Percentiles rank a stretch among this genome's conserved stretches.
These are phyloP conservation scores for Cutaneotrichosporon sp. DNA, from an alignment of 1,284 basidiomycete genomes.

Conservation along the genomic window DNA sequence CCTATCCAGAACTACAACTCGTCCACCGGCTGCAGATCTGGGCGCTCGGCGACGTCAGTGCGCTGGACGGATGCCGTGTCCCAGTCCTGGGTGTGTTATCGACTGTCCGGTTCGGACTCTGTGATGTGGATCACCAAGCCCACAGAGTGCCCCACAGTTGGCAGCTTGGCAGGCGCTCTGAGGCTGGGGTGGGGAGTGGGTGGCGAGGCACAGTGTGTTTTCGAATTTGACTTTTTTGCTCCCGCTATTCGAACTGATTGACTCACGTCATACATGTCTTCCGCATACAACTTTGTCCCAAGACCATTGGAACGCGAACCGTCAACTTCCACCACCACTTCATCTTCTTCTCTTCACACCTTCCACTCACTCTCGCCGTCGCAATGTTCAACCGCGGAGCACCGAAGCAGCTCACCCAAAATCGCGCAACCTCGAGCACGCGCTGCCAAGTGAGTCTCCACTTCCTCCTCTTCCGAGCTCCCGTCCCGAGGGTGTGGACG, in stretches of 20 bases:
- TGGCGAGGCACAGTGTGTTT: too few relatives aligned
- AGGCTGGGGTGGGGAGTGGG: too few relatives aligned
- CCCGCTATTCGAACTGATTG: neutral
- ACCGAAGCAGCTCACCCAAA: conserved; percentile 43
- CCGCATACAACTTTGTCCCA: neutral
- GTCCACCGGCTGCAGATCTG: too few relatives aligned
- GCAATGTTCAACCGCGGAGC: conserved; percentile 33
- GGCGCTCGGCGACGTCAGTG: too few relatives aligned
- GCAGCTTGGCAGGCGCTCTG: too few relatives aligned
- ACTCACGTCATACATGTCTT: neutral
- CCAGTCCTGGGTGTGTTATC: too few relatives aligned
- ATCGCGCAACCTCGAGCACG: conserved; percentile 44
- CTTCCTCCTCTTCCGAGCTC: neutral
- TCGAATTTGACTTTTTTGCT: neutral
- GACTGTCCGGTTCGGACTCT: too few relatives aligned
- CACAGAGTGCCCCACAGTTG: too few relatives aligned
- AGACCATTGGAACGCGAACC: neutral
- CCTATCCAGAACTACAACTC: too few relatives aligned
- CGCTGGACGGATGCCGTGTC: too few relatives aligned
- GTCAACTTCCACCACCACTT: neutral
- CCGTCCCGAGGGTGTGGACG: neutral
- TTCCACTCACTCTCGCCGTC: conserved; percentile 17
- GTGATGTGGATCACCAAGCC: too few relatives aligned
- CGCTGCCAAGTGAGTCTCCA: conserved; percentile 46
- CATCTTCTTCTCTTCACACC: neutral